These are phyloP conservation scores for Chlamydomonas sp. DNA, from an alignment of 139 green algal species.

Conservation along the genomic window DNA sequence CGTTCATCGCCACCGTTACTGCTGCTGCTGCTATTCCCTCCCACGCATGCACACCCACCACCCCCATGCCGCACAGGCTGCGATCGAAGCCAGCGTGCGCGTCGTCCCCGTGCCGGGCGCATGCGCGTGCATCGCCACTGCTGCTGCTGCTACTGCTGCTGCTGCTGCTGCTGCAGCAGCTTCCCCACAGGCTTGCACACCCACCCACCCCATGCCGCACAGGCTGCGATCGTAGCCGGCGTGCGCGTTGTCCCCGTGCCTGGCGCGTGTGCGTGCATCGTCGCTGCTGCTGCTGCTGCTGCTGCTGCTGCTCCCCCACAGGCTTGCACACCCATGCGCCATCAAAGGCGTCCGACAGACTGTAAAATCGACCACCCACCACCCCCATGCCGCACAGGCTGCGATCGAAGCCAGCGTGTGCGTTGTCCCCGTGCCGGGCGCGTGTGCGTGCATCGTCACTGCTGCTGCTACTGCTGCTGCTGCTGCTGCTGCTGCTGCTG, in stretches of 20 bases:
- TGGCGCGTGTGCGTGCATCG: conserved; percentile 68
- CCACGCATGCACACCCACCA: no score
- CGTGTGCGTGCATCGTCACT: conserved; percentile 64
- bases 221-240: no score
- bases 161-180: background rate
- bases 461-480: conserved; percentile 48
- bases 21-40: background rate
- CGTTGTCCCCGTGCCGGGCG: conserved; percentile 74
- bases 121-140: conserved; percentile 60
- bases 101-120: conserved; percentile 77
- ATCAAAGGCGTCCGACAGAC: conserved; percentile 29
- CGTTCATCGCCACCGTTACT: no score
- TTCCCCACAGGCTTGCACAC: no score
- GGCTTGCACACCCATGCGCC: no score
- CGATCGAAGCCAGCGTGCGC: no score
- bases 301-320: background rate
- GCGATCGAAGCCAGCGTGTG: no score
- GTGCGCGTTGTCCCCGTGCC: conserved; percentile 74
- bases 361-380: no score
- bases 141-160: conserved; percentile 48
- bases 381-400: no score
- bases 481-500: background rate
- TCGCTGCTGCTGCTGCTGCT: conserved; percentile 41
- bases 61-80: no score
- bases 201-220: conserved; percentile 26